These are phyloP conservation scores for Magnusiomyces sp. DNA, from an alignment of 1,139 yeast genomes.

Conservation along the genomic window DNA sequence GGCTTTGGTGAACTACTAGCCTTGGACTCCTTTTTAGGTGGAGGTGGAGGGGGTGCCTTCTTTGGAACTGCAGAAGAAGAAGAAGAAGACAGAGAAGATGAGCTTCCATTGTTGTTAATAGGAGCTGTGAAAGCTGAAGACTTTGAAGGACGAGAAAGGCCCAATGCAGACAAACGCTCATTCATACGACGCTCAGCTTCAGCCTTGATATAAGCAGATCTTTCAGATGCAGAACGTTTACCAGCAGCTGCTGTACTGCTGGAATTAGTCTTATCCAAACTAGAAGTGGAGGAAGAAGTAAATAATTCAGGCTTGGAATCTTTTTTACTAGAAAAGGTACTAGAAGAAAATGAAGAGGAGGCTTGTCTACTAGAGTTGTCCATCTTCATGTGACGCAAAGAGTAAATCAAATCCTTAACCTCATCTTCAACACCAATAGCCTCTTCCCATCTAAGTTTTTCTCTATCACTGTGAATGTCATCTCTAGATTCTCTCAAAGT, in stretches of 20 bases:
- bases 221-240: conserved; percentile 41
- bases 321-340: conserved; percentile 2
- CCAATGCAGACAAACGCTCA: conserved; percentile 79
- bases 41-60: conserved; percentile 15
- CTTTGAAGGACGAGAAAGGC: conserved; percentile 44
- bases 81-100: conserved; percentile 14
- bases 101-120: conserved; percentile 8
- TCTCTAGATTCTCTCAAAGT: conserved; percentile 30
- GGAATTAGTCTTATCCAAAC: conserved; percentile 17
- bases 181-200: conserved; percentile 88
- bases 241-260: conserved; percentile 12
- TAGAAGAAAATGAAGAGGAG: conserved; percentile 8
- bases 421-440: conserved; percentile 71
- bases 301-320: conserved; percentile 7
- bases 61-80: conserved; percentile 16
- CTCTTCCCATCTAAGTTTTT: conserved; percentile 70
- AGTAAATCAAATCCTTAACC: conserved; percentile 56
- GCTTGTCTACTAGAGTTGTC: conserved; percentile 1
- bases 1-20: too few species aligned
- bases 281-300: conserved; percentile 11
- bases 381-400: conserved; percentile 34
- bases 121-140: conserved; percentile 22
- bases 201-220: conserved; percentile 79
- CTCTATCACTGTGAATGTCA: conserved; percentile 40
- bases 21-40: conserved; percentile 11